Percentiles rank a stretch among this genome's conserved stretches.
phyloP scores from a whole-genome alignment of 1,284 basidiomycete genomes.

The Leccinum pallidistipes region DNA sequence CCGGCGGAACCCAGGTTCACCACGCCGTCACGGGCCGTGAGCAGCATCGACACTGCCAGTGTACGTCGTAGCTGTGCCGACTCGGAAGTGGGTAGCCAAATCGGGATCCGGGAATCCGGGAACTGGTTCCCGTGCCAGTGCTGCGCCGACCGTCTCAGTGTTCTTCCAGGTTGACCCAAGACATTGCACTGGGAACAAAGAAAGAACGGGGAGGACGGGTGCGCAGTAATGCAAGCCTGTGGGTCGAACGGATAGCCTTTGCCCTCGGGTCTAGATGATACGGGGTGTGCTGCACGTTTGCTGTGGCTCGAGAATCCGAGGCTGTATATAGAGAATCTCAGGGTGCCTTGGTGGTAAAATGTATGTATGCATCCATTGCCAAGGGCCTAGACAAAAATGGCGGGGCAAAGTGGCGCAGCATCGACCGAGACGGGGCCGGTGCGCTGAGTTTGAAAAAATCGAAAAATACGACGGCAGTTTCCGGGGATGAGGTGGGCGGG shows the following conservation, averaged over 20 bases:
- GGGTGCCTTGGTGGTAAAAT: background rate
- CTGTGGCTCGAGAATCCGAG: slow-evolving; percentile 1
- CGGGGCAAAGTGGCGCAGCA: too few species aligned
- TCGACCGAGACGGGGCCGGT: background rate
- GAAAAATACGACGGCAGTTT: slow-evolving; percentile 1
- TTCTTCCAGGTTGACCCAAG: background rate
- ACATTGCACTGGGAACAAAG: background rate
- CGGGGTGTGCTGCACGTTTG: background rate
- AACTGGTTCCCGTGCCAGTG: background rate
- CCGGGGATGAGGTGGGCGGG: slow-evolving; percentile 1
- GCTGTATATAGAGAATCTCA: background rate
- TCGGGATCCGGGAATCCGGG: background rate
- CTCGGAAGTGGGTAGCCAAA: background rate
- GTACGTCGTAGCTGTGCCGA: background rate
- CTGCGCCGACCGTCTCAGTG: background rate
- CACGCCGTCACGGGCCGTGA: background rate
- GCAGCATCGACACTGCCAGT: background rate
- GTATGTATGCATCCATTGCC: too few species aligned
- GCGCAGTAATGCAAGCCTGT: background rate
- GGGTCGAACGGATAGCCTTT: background rate
- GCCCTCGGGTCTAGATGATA: background rate
- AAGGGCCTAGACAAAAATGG: too few species aligned
- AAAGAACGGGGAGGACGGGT: background rate
- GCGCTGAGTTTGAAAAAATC: slow-evolving; percentile 12
- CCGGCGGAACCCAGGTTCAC: background rate